Base-by-base conservation (phyloP, 2,329 filamentous ascomycete species). In the Tolypocladium ovalisporum region DNA sequence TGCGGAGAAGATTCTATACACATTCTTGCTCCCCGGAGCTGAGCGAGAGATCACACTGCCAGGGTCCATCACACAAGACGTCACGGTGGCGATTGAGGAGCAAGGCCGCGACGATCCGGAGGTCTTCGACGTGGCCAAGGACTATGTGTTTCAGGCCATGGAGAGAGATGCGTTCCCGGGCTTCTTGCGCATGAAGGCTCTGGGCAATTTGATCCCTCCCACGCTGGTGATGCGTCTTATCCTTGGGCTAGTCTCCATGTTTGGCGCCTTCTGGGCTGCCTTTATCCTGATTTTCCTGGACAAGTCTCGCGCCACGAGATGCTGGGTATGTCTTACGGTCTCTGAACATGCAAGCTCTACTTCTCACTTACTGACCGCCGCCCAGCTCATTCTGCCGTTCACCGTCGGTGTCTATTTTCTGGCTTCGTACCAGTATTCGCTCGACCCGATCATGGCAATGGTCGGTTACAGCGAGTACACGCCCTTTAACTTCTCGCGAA, bases 61-160 rank as follows among this genome's bases (percentile, higher is more conserved):
- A 0, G 88, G 92, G 60, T 85, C 85, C 37, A 96, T 97, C 67
- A 87, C 93, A 0, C 82, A 88, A 56, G 86, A 92, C 29, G 92
- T 97, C 59, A 95, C 91, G 42, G 81, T 86, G 24, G 84, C 90
- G 17, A 95, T 99, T 61, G 94, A 99, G 73, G 88, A 93, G 64
- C 86, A 90, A 62, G 90, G 90, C 52, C 86, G 94, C 65, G 94
- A 97, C 66, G 94, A 99, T 69, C 94, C 94, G 0, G 94, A 99
- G 71, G 88, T 99, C 15, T 99, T 99, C 66, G 94, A 97, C 70
- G 86, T 90, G 24, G 94, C 94, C 56, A 99, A 99, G 77, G 94
- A 99, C 75, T 99, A 97, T 70, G 94, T 97, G 61, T 99, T 97
- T 73, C 95, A 99, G 74, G 95, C 95, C 37, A 99, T 99, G 94